Evolutionary conservation across 371 early-diverging fungal species (phyloP).

Genomic region (Basidiobolus meristosporus): DNA sequence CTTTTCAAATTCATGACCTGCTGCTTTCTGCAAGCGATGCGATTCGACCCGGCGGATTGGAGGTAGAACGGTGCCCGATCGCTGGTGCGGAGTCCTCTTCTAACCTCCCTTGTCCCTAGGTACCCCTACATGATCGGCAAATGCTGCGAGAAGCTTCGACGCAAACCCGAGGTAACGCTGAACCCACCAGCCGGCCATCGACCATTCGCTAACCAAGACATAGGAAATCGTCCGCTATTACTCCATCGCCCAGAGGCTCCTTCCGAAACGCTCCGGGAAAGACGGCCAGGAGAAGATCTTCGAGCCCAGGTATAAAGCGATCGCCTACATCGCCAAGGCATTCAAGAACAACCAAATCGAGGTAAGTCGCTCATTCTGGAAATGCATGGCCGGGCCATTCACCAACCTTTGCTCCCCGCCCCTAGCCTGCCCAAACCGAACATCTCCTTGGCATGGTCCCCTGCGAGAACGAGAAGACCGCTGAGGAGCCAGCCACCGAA

Average conservation of each 20-base stretch:
- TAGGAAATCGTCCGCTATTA: conserved; percentile 2
- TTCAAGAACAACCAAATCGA: conserved; percentile 2
- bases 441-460: too few relatives aligned
- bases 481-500: too few relatives aligned
- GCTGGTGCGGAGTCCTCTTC: background rate
- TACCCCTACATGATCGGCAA: conserved; percentile 5
- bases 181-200: background rate
- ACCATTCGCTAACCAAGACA: background rate
- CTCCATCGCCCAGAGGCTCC: conserved; percentile 1
- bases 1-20: too few relatives aligned
- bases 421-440: too few relatives aligned
- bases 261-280: conserved; percentile 3
- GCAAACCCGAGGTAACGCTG: conserved; percentile 1
- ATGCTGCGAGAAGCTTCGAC: conserved; percentile 3
- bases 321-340: conserved; percentile 2
- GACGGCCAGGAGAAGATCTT: conserved; percentile 4
- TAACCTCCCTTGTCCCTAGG: background rate
- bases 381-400: too few relatives aligned
- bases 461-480: too few relatives aligned
- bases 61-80: too few relatives aligned
- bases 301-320: conserved; percentile 4
- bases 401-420: too few relatives aligned
- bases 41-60: too few relatives aligned
- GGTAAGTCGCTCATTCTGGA: too few relatives aligned
- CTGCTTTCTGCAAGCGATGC: too few relatives aligned